Percentiles rank a stretch among this genome's conserved stretches.
phyloP scores from a whole-genome alignment of 2,329 filamentous ascomycete species.

The Aspergillus quadricinctus region DNA sequence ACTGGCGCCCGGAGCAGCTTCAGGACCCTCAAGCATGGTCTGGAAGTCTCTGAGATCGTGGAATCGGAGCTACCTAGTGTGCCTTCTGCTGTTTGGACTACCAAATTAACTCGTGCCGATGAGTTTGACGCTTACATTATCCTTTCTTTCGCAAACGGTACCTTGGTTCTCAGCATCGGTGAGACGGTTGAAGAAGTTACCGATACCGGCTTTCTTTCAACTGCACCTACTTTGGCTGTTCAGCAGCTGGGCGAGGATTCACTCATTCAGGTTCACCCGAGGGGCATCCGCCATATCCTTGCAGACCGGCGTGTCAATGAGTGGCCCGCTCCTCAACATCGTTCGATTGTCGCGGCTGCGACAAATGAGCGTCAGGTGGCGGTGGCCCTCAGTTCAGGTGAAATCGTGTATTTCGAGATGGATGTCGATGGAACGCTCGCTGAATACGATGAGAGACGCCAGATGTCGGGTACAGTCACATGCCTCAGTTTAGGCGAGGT shows the following conservation, averaged over 20 bases:
- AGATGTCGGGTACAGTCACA: constrained; percentile 93
- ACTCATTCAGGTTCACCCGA: constrained; percentile 91
- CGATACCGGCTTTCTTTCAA: constrained; percentile 86
- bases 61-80: constrained; percentile 84
- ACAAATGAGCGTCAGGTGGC: constrained; percentile 93
- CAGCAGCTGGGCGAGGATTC: constrained; percentile 93
- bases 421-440: constrained; percentile 84
- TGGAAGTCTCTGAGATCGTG: constrained; percentile 94
- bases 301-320: constrained; percentile 75
- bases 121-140: constrained; percentile 92
- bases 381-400: constrained; percentile 88
- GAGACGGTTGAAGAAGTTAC: constrained; percentile 95
- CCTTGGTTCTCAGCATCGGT: constrained; percentile 87
- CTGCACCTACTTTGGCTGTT: constrained; percentile 83
- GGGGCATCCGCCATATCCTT: constrained; percentile 86
- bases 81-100: constrained; percentile 93
- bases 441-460: constrained; percentile 91
- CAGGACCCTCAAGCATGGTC: constrained; percentile 83
- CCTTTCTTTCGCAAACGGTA: constrained; percentile 86
- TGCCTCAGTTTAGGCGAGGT: constrained; percentile 91
- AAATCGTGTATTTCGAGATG: constrained; percentile 98
- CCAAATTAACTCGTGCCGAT: constrained; percentile 75
- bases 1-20: constrained; percentile 86
- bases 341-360: constrained; percentile 89
- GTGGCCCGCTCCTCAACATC: constrained; percentile 88